Conservation (phyloP, 495 filamentous ascomycete genomes). For the Cudoniella acicularis region DNA sequence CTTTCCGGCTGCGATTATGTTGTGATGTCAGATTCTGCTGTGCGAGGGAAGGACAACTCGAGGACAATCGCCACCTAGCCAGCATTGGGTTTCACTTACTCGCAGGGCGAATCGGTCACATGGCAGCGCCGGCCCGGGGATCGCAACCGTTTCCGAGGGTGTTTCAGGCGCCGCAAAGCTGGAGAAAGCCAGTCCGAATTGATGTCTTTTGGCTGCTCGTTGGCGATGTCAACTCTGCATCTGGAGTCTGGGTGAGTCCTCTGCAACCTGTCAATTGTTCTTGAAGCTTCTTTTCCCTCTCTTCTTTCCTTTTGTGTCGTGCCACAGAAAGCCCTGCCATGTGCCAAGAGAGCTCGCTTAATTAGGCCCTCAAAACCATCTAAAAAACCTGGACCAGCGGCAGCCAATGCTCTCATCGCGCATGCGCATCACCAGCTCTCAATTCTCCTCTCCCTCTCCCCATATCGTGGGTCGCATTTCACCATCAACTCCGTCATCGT, state of each 20-base stretch:
- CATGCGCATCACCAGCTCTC: neutral
- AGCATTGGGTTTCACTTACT: neutral
- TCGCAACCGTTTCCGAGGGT: too few relatives aligned
- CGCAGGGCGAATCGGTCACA: neutral
- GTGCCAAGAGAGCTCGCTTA: too few relatives aligned
- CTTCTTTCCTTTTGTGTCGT: too few relatives aligned
- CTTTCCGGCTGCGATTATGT: neutral
- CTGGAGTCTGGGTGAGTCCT: neutral
- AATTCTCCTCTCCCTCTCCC: neutral
- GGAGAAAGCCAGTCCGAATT: neutral
- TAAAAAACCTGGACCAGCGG: too few relatives aligned
- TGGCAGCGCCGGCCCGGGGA: neutral
- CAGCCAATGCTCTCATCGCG: too few relatives aligned
- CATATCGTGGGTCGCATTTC: neutral
- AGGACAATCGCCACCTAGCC: too few relatives aligned
- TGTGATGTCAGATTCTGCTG: neutral
- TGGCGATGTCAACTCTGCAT: neutral
- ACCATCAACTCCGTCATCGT: neutral
- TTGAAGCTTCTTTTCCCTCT: neutral
- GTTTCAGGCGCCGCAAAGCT: neutral
- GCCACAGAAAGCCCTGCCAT: too few relatives aligned
- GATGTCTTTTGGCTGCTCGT: neutral
- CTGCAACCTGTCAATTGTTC: too few relatives aligned
- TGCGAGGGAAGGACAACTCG: neutral
- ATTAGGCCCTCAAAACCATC: too few relatives aligned